Percentiles rank a stretch among this genome's conserved stretches.
Conservation (phyloP, 2,329 filamentous ascomycete species). For the Alternaria solani region DNA sequence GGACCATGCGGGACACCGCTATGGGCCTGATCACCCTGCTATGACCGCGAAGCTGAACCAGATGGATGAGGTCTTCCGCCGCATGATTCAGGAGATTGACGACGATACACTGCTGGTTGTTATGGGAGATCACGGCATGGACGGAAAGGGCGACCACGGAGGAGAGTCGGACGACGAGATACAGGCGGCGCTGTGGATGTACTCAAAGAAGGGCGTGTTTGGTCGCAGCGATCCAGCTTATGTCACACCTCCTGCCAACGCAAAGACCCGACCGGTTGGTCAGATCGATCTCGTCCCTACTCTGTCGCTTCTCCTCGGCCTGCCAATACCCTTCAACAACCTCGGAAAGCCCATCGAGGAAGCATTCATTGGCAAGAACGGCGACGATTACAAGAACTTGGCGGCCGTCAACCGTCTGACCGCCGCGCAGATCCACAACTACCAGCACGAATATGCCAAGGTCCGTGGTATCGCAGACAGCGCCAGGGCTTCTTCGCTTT, state of each 20-base stretch:
- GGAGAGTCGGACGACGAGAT: conserved; percentile 97
- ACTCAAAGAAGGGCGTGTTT: conserved; percentile 86
- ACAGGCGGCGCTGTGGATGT: conserved; percentile 97
- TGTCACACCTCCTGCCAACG: conserved; percentile 68
- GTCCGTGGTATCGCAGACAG: conserved; percentile 73
- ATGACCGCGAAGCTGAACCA: conserved; percentile 91
- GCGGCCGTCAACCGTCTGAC: conserved; percentile 79
- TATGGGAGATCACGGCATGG: conserved; percentile 99
- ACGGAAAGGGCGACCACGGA: conserved; percentile 95
- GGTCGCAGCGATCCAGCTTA: conserved; percentile 74
- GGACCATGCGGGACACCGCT: conserved; percentile 95
- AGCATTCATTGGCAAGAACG: conserved; percentile 78
- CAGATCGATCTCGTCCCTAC: conserved; percentile 98
- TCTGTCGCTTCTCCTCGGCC: conserved; percentile 82
- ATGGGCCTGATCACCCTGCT: conserved; percentile 89
- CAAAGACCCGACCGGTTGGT: conserved; percentile 75
- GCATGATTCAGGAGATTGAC: conserved; percentile 76
- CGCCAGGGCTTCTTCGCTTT: conserved; percentile 62
- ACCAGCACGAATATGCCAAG: conserved; percentile 82
- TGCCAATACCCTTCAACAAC: conserved; percentile 96
- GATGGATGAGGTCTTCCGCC: conserved; percentile 83
- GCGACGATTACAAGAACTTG: conserved; percentile 77
- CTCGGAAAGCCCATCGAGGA: conserved; percentile 93
- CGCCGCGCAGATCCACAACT: conserved; percentile 85
- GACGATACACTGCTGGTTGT: conserved; percentile 89